Evolutionary conservation across 805 yeast species (phyloP), one percentile per base, ranked within the genome.

Genomic region (Ogataea paraovalis): DNA sequence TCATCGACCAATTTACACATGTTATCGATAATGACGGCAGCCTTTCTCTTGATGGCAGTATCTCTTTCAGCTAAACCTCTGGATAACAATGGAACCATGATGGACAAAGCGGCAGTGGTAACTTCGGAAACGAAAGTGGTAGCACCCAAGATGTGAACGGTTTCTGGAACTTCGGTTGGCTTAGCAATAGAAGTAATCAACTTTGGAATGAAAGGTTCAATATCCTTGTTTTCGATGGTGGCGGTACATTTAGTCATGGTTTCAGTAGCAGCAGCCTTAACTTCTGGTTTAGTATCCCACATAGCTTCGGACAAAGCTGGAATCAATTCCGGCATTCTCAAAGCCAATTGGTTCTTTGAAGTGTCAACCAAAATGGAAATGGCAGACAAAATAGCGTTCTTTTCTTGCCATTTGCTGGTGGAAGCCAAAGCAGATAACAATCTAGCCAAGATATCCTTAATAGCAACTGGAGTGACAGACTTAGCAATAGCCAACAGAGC

Each of bases 41-140:
- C 86, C 82, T 94, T 94, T 83, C 99, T 91, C 87, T 94, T 94
- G 82, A 94, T 94, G 65, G 97, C 80, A 62, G 99, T 94, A 69
- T 94, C 99, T 83, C 99, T 94, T 82, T 94, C 99, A 69, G 96
- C 95, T 72, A 94, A 83, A 92, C 99, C 99, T 87, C 99, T 92
- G 64, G 96, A 83, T 73, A 94, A 83, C 71, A 94, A 82, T 71
- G 99, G 99, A 61, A 90, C 97, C 99, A 94, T 94, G 79, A 94
- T 92, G 72, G 99, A 91, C 69, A 94, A 82, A 66, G 99, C 95
- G 66, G 98, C 98, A 78, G 95, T 91, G 74, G 99, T 95, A 67
- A 94, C 99, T 82, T 94, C 99, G 66, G 97, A 90, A 65, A 94
- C 99, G 72, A 94, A 94, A 69, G 99, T 94, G 66, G 99, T 94